Evolutionary conservation across 352 stramenopile species (phyloP).

Genomic region (Phytophthora chlamydospora): DNA sequence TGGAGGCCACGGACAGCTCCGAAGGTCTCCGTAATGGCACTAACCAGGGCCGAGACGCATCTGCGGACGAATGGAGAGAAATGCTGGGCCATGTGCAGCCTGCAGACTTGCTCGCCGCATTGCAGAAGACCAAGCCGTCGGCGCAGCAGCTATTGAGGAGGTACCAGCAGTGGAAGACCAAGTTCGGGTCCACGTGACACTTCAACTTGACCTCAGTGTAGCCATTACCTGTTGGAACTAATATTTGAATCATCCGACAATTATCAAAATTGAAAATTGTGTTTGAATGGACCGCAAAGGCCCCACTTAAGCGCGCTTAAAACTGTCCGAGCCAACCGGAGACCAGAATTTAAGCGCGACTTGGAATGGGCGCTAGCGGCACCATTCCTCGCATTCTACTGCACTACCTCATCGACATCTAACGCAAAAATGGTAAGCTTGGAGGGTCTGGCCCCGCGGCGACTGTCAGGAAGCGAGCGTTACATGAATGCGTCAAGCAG

Average conservation of each 20-base stretch:
- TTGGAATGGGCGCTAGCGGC: slow-evolving; percentile 19
- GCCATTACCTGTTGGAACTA: slow-evolving; percentile 16
- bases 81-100: slow-evolving; percentile 64
- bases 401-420: slow-evolving; percentile 89
- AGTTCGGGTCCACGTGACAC: slow-evolving; percentile 74
- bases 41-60: slow-evolving; percentile 29
- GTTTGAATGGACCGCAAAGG: slow-evolving; percentile 35
- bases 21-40: slow-evolving; percentile 11
- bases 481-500: not conserved
- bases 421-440: slow-evolving; percentile 75
- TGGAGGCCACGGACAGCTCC: slow-evolving; percentile 57
- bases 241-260: too few species aligned
- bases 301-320: slow-evolving; percentile 38
- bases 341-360: slow-evolving; percentile 44
- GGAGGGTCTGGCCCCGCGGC: not conserved
- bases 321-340: slow-evolving; percentile 6
- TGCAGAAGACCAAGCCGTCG: slow-evolving; percentile 85
- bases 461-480: not conserved
- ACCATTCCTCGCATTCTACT: slow-evolving; percentile 64
- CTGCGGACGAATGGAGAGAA: slow-evolving; percentile 53
- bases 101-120: slow-evolving; percentile 55
- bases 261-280: not conserved
- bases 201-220: slow-evolving; percentile 25
- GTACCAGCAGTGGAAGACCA: slow-evolving; percentile 82
- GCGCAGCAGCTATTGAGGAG: slow-evolving; percentile 75